Percentiles rank a stretch among this genome's conserved stretches.
These are phyloP conservation scores for Ophiognomonia clavigignenti-juglandacearum DNA, from an alignment of 2,329 filamentous ascomycete genomes.

Conservation along the genomic window DNA sequence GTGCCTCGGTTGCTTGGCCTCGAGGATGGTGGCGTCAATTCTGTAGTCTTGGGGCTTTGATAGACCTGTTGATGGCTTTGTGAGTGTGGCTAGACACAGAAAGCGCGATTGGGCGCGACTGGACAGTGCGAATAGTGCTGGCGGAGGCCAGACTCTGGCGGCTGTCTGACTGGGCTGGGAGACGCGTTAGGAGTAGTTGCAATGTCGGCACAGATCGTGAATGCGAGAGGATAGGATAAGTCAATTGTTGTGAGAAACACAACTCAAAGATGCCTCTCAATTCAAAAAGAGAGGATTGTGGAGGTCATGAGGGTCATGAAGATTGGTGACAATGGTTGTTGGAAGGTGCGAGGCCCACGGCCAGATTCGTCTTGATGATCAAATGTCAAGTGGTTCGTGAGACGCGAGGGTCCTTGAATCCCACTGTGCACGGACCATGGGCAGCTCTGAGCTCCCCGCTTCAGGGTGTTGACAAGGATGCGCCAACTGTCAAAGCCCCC, in stretches of 20 bases:
- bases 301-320: background rate
- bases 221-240: too few species aligned
- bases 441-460: constrained; percentile 7
- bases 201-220: constrained; percentile 11
- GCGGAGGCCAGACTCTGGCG: background rate
- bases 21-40: background rate
- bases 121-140: background rate
- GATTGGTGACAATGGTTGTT: background rate
- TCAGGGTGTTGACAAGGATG: background rate
- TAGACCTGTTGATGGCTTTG: background rate
- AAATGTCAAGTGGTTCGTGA: background rate
- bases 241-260: background rate
- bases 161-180: constrained; percentile 7
- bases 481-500: too few species aligned
- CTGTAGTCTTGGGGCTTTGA: background rate
- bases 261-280: background rate
- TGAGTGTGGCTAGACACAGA: too few species aligned
- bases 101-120: too few species aligned
- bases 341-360: background rate
- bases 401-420: constrained; percentile 6
- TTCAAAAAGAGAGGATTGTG: background rate
- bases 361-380: too few species aligned
- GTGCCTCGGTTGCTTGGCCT: too few species aligned
- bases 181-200: constrained; percentile 9
- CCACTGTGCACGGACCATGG: constrained; percentile 15